Evolutionary conservation across 257 asterid species (phyloP), one percentile per base, ranked within the genome.

Genomic region (Paraleonurus japonicus): DNA sequence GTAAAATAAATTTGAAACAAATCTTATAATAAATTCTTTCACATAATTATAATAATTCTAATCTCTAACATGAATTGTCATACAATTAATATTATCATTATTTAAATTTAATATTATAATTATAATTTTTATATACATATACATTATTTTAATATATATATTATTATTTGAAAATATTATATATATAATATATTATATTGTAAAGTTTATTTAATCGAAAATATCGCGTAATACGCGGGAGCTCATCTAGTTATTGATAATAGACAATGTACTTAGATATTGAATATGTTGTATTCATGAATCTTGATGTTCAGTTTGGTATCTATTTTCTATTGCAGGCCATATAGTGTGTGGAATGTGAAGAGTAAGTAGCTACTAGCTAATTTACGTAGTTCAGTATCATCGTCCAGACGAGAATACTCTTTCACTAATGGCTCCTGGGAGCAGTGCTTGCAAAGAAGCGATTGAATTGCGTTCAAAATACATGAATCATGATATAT

Each of bases 361-460:
- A 50, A 75, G 70, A 70, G 20, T 10, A 70, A 45, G 33, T 65
- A 43, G 71, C 57, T 26, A 45, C 33, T 65, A 43, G 71, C 57
- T 26, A 28, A 16, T 12, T 48, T 51, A 63, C 30, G 55, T 61
- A 60, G 61, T 48, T 55, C 45, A 27, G 22, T n/a, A 9, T 74
- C 37, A 9, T 69, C 19, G 54, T 28, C 65, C 62, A 41, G 61
- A 61, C 30, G 9, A 45, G 67, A 62, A 28, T 61, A 30, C 37
- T 69, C 19, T 51, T 16, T 73, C 43, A 62, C 17, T 50, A n/a
- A 91, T 92, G 96, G 95, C 94, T 76, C 89, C 85, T 9, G 86
- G 84, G 27, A 83, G 84, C 66, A 84, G 85, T 74, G 81, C 77
- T 76, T 81, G 79, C 81, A 83, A 77, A 65, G 91, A 86, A 77